Conservation (phyloP, 2,329 filamentous ascomycete genomes). For the Diaporthe amygdali region DNA sequence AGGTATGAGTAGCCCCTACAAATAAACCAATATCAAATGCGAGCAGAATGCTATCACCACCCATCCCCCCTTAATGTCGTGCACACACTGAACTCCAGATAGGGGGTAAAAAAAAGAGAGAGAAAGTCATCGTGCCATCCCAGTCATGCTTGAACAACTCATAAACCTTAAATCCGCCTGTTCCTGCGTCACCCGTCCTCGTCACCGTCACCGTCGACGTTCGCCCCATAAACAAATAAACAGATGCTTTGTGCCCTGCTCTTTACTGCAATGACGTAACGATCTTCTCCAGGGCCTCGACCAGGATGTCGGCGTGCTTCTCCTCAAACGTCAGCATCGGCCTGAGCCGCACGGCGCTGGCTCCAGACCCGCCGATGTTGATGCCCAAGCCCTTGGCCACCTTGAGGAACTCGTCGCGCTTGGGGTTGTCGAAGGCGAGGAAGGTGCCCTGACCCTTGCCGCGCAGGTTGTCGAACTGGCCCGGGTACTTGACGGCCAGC, state of each 20-base stretch:
- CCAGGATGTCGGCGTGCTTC: constrained; percentile 84
- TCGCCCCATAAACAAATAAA: neutral
- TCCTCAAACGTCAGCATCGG: constrained; percentile 95
- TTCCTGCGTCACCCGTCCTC: constrained; percentile 7
- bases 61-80: neutral
- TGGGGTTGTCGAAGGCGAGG: constrained; percentile 87
- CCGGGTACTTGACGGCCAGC: constrained; percentile 74
- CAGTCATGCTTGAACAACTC: constrained; percentile 11
- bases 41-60: neutral
- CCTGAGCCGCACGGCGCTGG: constrained; percentile 75
- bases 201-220: neutral
- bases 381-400: constrained; percentile 81
- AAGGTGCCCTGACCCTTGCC: constrained; percentile 91
- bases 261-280: constrained; percentile 47
- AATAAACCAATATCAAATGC: neutral
- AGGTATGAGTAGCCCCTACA: neutral
- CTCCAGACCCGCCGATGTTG: constrained; percentile 86
- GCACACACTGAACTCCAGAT: constrained; percentile 9
- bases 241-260: neutral
- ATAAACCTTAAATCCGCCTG: constrained; percentile 10
- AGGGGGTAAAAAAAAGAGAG: neutral
- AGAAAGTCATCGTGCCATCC: neutral
- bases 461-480: constrained; percentile 80
- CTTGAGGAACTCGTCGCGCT: constrained; percentile 78
- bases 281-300: constrained; percentile 80